phyloP scores from a whole-genome alignment of 1,284 basidiomycete species.

The Vanrija sp. region DNA sequence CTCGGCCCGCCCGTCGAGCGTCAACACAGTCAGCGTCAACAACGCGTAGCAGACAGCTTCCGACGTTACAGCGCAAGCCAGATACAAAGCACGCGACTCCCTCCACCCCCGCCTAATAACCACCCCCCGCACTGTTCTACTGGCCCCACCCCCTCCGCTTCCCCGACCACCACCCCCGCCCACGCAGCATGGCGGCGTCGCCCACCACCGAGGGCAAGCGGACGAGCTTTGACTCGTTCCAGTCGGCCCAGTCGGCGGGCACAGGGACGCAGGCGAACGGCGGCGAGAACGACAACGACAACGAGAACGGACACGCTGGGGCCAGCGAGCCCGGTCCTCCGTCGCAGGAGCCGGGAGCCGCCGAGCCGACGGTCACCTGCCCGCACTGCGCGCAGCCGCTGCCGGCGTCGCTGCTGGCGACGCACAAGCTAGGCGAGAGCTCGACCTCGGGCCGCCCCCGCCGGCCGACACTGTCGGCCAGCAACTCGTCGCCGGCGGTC shows the following conservation, averaged over 20 bases:
- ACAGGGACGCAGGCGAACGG: background rate
- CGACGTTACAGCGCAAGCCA: no score
- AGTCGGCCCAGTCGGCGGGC: background rate
- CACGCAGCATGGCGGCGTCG: no score
- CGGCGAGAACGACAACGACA: no score
- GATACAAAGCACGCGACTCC: no score
- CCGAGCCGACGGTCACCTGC: constrained; percentile 12
- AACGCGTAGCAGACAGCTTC: no score
- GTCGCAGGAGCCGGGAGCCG: constrained; percentile 3
- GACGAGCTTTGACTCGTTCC: background rate
- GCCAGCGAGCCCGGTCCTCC: background rate
- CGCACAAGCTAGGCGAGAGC: background rate
- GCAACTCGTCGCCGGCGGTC: background rate
- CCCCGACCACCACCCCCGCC: no score
- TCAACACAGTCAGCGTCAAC: no score
- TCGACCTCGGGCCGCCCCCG: background rate
- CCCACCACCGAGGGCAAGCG: background rate
- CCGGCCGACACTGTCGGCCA: background rate
- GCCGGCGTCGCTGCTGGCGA: constrained; percentile 28
- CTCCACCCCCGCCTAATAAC: background rate
- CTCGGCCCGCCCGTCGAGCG: no score
- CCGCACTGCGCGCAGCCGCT: constrained; percentile 41
- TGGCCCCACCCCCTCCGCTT: no score
- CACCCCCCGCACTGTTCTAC: no score
- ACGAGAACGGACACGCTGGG: background rate